These are phyloP conservation scores for Kokia cookei DNA, from an alignment of 441 rosid genomes.

Conservation along the genomic window DNA sequence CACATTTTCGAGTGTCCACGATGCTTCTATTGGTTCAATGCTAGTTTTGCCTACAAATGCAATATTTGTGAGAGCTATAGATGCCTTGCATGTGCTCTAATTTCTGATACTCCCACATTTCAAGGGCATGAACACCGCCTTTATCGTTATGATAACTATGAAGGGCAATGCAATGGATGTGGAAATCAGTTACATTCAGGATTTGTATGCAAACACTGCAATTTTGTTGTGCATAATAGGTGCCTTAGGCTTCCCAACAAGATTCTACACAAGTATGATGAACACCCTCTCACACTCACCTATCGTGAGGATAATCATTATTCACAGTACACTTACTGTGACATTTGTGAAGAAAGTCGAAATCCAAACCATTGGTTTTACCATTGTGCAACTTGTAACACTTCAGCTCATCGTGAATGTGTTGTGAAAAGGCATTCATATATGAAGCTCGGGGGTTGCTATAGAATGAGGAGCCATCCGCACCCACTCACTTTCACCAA, in stretches of 20 bases:
- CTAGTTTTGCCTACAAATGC: not conserved
- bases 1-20: not conserved
- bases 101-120: not conserved
- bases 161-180: not conserved
- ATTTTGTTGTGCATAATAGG: not conserved
- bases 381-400: not conserved
- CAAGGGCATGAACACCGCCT: not conserved
- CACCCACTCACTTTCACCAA: not conserved
- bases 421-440: not conserved
- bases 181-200: rapidly evolving
- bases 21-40: not conserved
- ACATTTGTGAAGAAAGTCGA: not conserved
- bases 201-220: not conserved
- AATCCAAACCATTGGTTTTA: not conserved
- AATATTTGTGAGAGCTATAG: not conserved
- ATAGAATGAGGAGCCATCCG: not conserved
- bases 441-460: not conserved
- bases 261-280: not conserved
- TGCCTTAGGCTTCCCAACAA: not conserved
- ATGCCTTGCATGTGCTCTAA: conserved; percentile 12
- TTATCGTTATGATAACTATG: not conserved
- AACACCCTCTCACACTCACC: not conserved
- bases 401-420: not conserved
- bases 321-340: not conserved
- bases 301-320: not conserved